Percentiles rank a stretch among this genome's conserved stretches.
Evolutionary conservation across 2,329 filamentous ascomycete genomes (phyloP).

Genomic region (Aureobasidium sp.): DNA sequence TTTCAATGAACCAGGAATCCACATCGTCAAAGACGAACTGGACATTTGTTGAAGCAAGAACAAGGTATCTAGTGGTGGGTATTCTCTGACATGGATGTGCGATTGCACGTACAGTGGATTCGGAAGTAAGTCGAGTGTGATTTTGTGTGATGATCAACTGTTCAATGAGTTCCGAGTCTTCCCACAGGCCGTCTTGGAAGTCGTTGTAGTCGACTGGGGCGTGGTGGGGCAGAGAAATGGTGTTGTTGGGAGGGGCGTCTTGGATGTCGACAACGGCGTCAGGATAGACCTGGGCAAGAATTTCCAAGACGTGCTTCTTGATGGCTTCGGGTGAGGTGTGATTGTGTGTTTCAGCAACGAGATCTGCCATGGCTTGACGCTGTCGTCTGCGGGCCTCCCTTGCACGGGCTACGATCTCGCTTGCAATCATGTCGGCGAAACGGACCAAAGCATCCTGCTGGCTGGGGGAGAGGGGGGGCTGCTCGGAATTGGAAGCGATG

Average conservation of each 20-base stretch:
- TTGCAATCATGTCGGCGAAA: constrained; percentile 33
- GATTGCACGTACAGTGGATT: constrained; percentile 31
- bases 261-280: constrained; percentile 25
- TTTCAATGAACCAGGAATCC: constrained; percentile 38
- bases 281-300: constrained; percentile 29
- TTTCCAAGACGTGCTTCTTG: constrained; percentile 23
- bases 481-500: constrained; percentile 31
- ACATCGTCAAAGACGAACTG: constrained; percentile 39
- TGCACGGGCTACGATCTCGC: constrained; percentile 34
- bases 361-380: constrained; percentile 31
- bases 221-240: constrained; percentile 23
- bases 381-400: constrained; percentile 32
- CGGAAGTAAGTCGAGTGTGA: constrained; percentile 22
- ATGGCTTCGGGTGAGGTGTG: constrained; percentile 15
- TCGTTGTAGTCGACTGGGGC: constrained; percentile 22
- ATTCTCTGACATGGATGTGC: constrained; percentile 29
- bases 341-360: constrained; percentile 23
- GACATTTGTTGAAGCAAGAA: constrained; percentile 34
- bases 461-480: constrained; percentile 24
- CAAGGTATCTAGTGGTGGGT: constrained; percentile 26
- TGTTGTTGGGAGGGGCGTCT: constrained; percentile 15
- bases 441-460: constrained; percentile 29
- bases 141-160: constrained; percentile 31
- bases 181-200: constrained; percentile 35
- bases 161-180: constrained; percentile 34